Conservation (phyloP, 2,329 filamentous ascomycete species). For the Pseudogymnoascus sp. region DNA sequence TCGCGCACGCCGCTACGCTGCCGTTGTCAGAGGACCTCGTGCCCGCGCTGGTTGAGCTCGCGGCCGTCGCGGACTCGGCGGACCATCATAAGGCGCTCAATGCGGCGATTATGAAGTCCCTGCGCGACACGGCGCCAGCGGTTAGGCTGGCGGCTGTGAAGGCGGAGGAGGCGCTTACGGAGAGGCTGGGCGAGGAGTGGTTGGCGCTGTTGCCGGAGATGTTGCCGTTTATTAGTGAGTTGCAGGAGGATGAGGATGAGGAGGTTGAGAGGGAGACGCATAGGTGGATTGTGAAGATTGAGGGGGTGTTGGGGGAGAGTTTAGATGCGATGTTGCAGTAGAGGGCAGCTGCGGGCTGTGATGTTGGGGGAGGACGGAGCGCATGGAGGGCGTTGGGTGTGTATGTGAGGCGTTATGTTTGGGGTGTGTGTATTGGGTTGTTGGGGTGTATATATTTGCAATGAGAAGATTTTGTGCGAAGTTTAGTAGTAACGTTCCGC, state of each 20-base stretch:
- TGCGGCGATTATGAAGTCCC: slow-evolving; percentile 64
- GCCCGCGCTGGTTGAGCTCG: slow-evolving; percentile 72
- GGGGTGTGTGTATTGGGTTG: neutral
- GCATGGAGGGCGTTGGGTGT: slow-evolving; percentile 4
- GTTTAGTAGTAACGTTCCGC: neutral
- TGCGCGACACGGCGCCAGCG: slow-evolving; percentile 64
- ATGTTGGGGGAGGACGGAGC: neutral
- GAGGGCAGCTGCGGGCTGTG: neutral
- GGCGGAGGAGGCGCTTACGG: slow-evolving; percentile 73
- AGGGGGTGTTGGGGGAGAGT: slow-evolving; percentile 81
- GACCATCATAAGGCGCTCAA: slow-evolving; percentile 92
- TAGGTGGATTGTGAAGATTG: slow-evolving; percentile 84
- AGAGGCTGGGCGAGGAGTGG: slow-evolving; percentile 87
- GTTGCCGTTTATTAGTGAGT: slow-evolving; percentile 89
- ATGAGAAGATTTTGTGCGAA: slow-evolving; percentile 1
- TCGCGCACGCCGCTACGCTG: slow-evolving; percentile 40
- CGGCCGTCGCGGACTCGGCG: slow-evolving; percentile 70
- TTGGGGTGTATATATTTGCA: slow-evolving; percentile 4
- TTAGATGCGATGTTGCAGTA: slow-evolving; percentile 88
- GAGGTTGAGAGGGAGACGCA: slow-evolving; percentile 83
- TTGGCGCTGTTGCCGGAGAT: slow-evolving; percentile 85
- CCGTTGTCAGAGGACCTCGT: slow-evolving; percentile 51
- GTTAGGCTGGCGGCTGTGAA: slow-evolving; percentile 77
- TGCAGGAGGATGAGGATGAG: slow-evolving; percentile 96
- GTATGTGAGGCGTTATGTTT: neutral